Percentiles rank a stretch among this genome's conserved stretches.
These are phyloP conservation scores for Teunomyces stri DNA, from an alignment of 805 yeast genomes.

Conservation along the genomic window DNA sequence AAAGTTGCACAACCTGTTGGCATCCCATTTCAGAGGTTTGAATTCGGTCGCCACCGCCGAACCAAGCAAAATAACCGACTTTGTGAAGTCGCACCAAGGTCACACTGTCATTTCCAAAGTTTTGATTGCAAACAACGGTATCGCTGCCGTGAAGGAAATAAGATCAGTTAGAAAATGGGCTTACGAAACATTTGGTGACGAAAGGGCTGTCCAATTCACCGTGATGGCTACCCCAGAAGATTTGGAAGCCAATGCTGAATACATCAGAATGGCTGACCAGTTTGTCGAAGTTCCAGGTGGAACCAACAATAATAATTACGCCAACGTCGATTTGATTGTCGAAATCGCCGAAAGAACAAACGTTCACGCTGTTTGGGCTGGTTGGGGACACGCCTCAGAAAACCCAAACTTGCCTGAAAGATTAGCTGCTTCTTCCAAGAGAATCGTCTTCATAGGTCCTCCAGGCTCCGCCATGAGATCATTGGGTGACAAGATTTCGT, in stretches of 20 bases:
- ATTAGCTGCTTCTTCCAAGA: slow-evolving; percentile 89
- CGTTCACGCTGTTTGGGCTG: slow-evolving; percentile 99
- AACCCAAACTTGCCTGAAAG: slow-evolving; percentile 92
- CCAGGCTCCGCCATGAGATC: slow-evolving; percentile 99
- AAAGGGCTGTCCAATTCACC: slow-evolving; percentile 87
- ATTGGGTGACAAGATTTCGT: slow-evolving; percentile 96
- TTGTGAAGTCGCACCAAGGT: slow-evolving; percentile 82
- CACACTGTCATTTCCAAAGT: slow-evolving; percentile 91
- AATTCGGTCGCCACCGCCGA: slow-evolving; percentile 77
- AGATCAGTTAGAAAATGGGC: slow-evolving; percentile 98
- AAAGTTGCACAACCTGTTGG: slow-evolving; percentile 40
- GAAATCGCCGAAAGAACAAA: slow-evolving; percentile 96
- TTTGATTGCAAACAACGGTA: slow-evolving; percentile 96
- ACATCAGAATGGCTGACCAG: slow-evolving; percentile 98
- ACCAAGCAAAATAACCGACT: slow-evolving; percentile 75
- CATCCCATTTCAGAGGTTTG: slow-evolving; percentile 77
- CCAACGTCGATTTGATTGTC: slow-evolving; percentile 95
- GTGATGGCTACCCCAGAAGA: slow-evolving; percentile 99
- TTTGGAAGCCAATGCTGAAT: slow-evolving; percentile 93
- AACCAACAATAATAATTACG: slow-evolving; percentile 96
- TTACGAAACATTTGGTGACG: slow-evolving; percentile 97
- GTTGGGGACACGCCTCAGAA: slow-evolving; percentile 99
- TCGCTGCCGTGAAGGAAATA: slow-evolving; percentile 98
- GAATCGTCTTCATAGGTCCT: slow-evolving; percentile 93
- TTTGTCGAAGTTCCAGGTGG: slow-evolving; percentile 99